phyloP scores from a whole-genome alignment of 257 asterid species.

The Salvia splendens region DNA sequence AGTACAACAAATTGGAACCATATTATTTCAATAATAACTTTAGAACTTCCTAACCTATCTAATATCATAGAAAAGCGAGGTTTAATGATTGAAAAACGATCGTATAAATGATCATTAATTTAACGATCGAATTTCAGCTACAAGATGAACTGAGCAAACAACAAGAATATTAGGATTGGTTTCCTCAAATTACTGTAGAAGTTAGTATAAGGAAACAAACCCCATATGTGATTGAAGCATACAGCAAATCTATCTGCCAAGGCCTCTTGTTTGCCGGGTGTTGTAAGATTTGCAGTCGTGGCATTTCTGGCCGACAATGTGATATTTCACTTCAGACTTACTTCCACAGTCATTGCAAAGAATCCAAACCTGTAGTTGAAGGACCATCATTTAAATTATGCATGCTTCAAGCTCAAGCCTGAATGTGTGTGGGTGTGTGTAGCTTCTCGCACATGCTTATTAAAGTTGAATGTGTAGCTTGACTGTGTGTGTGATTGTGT shows the following conservation, averaged over 20 bases:
- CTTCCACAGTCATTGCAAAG: slow-evolving; percentile 75
- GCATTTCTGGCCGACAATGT: slow-evolving; percentile 63
- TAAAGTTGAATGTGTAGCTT: too few relatives aligned
- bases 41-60: too few relatives aligned
- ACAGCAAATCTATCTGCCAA: slow-evolving; percentile 12
- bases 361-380: slow-evolving; percentile 54
- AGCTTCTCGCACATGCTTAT: too few relatives aligned
- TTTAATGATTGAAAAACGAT: too few relatives aligned
- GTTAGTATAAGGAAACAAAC: not conserved
- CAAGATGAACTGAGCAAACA: not conserved
- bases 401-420: not conserved
- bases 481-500: not conserved
- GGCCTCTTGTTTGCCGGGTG: slow-evolving; percentile 59
- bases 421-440: too few relatives aligned
- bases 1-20: too few relatives aligned
- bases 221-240: not conserved
- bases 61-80: too few relatives aligned
- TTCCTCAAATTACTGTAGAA: not conserved
- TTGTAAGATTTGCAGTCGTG: slow-evolving; percentile 68
- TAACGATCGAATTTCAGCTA: too few relatives aligned
- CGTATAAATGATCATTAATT: too few relatives aligned
- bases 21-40: too few relatives aligned
- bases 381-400: slow-evolving; percentile 1
- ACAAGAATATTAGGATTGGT: not conserved
- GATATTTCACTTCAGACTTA: slow-evolving; percentile 58